Percentiles rank a stretch among this genome's conserved stretches.
Conservation (phyloP, 2,329 filamentous ascomycete species). For the Lecanosticta acicola region DNA sequence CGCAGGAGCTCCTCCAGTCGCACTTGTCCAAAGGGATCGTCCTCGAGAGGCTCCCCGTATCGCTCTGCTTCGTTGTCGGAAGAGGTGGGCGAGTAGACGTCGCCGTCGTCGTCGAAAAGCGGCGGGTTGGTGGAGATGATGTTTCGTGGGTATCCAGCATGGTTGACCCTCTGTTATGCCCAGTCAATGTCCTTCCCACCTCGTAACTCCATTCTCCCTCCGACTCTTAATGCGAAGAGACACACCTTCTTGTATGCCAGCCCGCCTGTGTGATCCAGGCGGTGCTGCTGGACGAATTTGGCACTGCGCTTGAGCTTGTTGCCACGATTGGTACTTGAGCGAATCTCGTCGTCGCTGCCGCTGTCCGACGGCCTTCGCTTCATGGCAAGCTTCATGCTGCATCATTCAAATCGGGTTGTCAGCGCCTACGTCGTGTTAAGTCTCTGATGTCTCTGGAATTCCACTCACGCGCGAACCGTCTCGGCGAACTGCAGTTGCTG, state of each 20-base stretch:
- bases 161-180: conserved; percentile 68
- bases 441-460: no score
- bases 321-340: conserved; percentile 65
- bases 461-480: conserved; percentile 51
- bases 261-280: conserved; percentile 60
- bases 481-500: conserved; percentile 58
- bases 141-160: conserved; percentile 65
- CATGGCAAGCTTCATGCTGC: conserved; percentile 58
- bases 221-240: no score
- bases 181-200: no score
- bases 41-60: conserved; percentile 55
- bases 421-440: no score
- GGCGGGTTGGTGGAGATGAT: conserved; percentile 71
- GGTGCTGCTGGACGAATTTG: conserved; percentile 64
- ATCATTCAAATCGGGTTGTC: no score
- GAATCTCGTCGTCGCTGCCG: conserved; percentile 69
- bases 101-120: conserved; percentile 71
- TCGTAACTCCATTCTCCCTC: no score
- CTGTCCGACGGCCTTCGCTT: conserved; percentile 62
- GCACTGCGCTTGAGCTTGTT: conserved; percentile 74
- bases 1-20: conserved; percentile 52
- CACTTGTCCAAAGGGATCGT: conserved; percentile 65
- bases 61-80: conserved; percentile 57
- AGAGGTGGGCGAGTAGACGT: conserved; percentile 23
- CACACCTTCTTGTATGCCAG: conserved; percentile 63